Base-by-base conservation (phyloP, 345 rosid species). In the Isatis tinctoria region DNA sequence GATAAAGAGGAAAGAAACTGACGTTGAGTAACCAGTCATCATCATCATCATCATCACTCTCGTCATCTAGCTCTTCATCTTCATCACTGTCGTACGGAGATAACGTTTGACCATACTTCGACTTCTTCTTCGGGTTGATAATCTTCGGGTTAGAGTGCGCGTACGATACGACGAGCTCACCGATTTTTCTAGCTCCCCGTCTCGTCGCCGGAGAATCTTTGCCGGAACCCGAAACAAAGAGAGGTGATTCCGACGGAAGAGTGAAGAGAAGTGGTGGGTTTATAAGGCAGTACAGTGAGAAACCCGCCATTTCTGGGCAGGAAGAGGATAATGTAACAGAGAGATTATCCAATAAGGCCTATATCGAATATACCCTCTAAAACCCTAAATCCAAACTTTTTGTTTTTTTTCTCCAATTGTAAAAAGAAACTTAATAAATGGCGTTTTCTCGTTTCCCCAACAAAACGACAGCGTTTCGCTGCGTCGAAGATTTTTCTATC, bases 61-160 rank as follows among this genome's bases (percentile, higher is more conserved):
- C 83, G 1, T 82, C 87, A 4, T 78, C 78, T 0, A 73, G 81
- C 9, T 72, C 85, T 0, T 78, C 86, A 0, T 81, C 90, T 10
- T 81, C 84, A 33, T 80, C 85, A 53, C 72, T 79, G 3, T 83
- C 86, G 40, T 87, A 90, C 1, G 83, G 79, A 61, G 80, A 83
- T 44, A 86, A 62, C 3, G 63, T 64, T 58, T 83, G 84, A 6
- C 95, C 91, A 65, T 74, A 82, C 67, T 83, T 77, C 2, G 97
- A 85, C 83, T 86, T 91, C 69, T 82, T 81, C 67, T 90, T 87
- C 24, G 85, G 75, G 78, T 95, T 95, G 75, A 91, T 85, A 74
- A 91, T 87, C 82, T 81, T 86, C 53, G 96, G 86, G 52, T 86
- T 88, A 16, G 97, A 90, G 70, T 91, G 99, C 20, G 88, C 74